Conservation (phyloP, 306 rosid genomes). For the Arachis hypogaea region DNA sequence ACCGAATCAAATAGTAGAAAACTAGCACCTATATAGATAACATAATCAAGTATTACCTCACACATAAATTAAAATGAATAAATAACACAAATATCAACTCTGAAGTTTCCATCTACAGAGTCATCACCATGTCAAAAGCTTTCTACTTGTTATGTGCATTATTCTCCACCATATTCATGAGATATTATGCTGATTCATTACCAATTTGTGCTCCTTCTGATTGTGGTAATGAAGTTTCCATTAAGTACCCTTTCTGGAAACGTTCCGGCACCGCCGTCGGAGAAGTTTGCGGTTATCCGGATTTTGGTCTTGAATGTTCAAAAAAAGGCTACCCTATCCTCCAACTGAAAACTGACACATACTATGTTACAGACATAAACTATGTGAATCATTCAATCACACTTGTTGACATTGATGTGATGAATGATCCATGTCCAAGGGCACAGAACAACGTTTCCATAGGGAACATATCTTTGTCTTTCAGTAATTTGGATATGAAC, state of each 20-base stretch:
- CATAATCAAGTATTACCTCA: not conserved
- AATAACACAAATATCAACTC: not conserved
- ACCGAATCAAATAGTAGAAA: slow-evolving; percentile 18
- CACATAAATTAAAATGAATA: not conserved
- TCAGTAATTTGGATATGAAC: slow-evolving; percentile 25
- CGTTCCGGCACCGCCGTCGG: not conserved
- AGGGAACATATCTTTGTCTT: slow-evolving; percentile 29
- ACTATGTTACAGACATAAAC: slow-evolving; percentile 41
- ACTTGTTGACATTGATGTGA: slow-evolving; percentile 45
- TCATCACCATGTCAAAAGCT: slow-evolving; percentile 32
- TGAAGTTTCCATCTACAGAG: not conserved
- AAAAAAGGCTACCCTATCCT: not conserved
- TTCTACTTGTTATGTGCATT: not conserved
- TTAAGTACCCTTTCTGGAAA: slow-evolving; percentile 47
- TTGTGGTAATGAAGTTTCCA: slow-evolving; percentile 30
- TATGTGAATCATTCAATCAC: slow-evolving; percentile 23
- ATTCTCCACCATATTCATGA: slow-evolving; percentile 30
- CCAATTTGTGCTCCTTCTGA: slow-evolving; percentile 16
- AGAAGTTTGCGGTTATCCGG: slow-evolving; percentile 42
- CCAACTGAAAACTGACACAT: slow-evolving; percentile 21
- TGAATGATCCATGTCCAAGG: slow-evolving; percentile 42
- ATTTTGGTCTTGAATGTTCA: slow-evolving; percentile 37
- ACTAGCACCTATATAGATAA: slow-evolving; percentile 18
- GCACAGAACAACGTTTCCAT: slow-evolving; percentile 40
- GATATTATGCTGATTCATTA: slow-evolving; percentile 29